A percentile compares a stretch with the other conserved stretches of the same genome.
These are phyloP conservation scores for Kodamaea plutei DNA, from an alignment of 1,139 yeast genomes.

Conservation along the genomic window DNA sequence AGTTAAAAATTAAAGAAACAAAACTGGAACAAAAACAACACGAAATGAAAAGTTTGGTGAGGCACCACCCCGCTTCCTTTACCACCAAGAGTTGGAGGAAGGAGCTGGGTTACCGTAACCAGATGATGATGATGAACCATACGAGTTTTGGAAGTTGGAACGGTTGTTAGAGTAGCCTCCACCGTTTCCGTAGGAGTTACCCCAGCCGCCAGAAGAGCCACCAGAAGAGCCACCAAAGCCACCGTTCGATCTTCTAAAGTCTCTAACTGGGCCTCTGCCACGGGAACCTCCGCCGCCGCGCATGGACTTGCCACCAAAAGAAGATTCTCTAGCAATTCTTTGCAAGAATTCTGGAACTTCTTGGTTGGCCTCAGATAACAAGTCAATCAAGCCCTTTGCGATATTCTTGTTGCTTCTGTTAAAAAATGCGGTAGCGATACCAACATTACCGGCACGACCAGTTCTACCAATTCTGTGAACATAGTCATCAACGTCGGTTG, in stretches of 20 bases:
- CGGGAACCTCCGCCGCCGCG: slow-evolving; percentile 51
- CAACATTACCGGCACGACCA: slow-evolving; percentile 99
- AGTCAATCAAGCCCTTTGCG: slow-evolving; percentile 81
- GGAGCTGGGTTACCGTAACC: slow-evolving; percentile 33
- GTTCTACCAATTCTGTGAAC: slow-evolving; percentile 99
- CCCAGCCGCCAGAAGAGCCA: slow-evolving; percentile 8
- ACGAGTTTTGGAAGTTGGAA: slow-evolving; percentile 15
- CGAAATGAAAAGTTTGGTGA: too few species aligned
- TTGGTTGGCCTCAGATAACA: slow-evolving; percentile 94
- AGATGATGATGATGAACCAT: slow-evolving; percentile 14
- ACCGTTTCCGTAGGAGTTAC: slow-evolving; percentile 23
- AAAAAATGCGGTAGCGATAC: slow-evolving; percentile 97
- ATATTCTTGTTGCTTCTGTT: slow-evolving; percentile 92
- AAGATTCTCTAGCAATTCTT: slow-evolving; percentile 74
- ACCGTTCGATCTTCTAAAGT: slow-evolving; percentile 50
- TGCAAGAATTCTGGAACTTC: slow-evolving; percentile 89
- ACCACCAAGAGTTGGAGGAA: slow-evolving; percentile 40
- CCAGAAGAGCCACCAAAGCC: slow-evolving; percentile 20
- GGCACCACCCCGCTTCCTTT: too few species aligned
- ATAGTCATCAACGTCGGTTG: slow-evolving; percentile 95
- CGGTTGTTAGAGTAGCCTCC: slow-evolving; percentile 22
- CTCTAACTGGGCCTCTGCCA: slow-evolving; percentile 51
- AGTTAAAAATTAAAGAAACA: too few species aligned
- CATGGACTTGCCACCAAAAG: slow-evolving; percentile 42
- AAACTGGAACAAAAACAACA: too few species aligned